Evolutionary conservation across 805 yeast genomes (phyloP).

Genomic region (Crinitomyces ghanaensis): DNA sequence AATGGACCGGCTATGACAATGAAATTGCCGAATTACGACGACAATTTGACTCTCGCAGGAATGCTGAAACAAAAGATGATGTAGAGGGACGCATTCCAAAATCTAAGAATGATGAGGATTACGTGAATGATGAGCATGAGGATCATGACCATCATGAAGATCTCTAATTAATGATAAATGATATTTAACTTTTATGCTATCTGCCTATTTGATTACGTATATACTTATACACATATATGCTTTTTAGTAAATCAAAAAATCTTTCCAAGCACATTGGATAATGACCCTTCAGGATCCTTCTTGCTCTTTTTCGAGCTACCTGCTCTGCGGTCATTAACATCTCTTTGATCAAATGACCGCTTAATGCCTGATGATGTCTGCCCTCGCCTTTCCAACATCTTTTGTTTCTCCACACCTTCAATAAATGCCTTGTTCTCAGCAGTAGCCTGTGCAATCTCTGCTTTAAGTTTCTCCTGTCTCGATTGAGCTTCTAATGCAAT

Average conservation of each 20-base stretch:
- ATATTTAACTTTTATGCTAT: neutral
- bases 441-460: constrained; percentile 82
- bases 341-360: constrained; percentile 61
- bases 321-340: constrained; percentile 55
- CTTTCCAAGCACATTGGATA: constrained; percentile 16
- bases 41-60: constrained; percentile 4
- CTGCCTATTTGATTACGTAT: constrained; percentile 1
- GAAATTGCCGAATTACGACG: constrained; percentile 30
- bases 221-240: neutral
- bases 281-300: constrained; percentile 13
- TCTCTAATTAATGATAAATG: neutral
- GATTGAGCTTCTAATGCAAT: constrained; percentile 82
- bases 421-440: constrained; percentile 77
- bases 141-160: neutral
- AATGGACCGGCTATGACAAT: constrained; percentile 59
- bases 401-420: constrained; percentile 73
- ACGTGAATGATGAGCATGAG: constrained; percentile 9
- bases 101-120: constrained; percentile 1
- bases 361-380: constrained; percentile 30
- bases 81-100: neutral
- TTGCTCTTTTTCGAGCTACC: constrained; percentile 35
- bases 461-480: constrained; percentile 74
- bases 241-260: constrained; percentile 13
- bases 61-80: constrained; percentile 1
- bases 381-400: constrained; percentile 50